A percentile compares a stretch with the other conserved stretches of the same genome.
These are phyloP conservation scores for Skeletonema potamos DNA, from an alignment of 108 stramenopile genomes.

Conservation along the genomic window DNA sequence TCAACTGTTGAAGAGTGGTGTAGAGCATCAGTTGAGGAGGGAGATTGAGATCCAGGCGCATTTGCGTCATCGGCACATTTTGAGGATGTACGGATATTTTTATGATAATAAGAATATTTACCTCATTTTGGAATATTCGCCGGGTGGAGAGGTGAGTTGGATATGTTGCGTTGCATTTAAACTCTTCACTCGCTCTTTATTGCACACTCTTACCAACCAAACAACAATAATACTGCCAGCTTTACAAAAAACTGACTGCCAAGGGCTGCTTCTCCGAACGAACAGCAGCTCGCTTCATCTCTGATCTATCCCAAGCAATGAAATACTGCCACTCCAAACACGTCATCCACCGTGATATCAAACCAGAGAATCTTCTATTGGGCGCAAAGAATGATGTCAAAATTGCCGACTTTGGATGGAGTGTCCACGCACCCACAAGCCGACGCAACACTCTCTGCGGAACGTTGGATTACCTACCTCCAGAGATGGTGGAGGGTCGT, in stretches of 20 bases:
- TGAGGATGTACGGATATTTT: constrained; percentile 98
- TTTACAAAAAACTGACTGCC: constrained; percentile 86
- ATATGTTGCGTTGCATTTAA: neutral
- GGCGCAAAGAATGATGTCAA: constrained; percentile 94
- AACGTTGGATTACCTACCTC: constrained; percentile 97
- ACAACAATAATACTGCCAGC: neutral
- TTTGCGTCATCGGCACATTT: constrained; percentile 92
- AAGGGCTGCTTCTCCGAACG: constrained; percentile 86
- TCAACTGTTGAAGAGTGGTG: constrained; percentile 95
- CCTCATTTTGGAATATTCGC: constrained; percentile 96
- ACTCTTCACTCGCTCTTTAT: neutral
- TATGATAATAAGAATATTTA: constrained; percentile 97
- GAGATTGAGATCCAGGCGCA: constrained; percentile 99
- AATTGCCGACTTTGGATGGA: constrained; percentile 99
- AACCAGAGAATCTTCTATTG: constrained; percentile 97
- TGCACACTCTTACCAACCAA: neutral
- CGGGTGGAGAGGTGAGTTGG: constrained; percentile 87
- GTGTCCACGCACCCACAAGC: constrained; percentile 94
- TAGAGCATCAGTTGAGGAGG: constrained; percentile 97
- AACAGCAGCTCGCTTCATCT: constrained; percentile 84
- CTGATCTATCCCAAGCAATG: constrained; percentile 87
- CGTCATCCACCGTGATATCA: constrained; percentile 99
- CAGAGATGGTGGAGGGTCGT: constrained; percentile 97
- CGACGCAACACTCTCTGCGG: constrained; percentile 97
- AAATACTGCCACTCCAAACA: constrained; percentile 95